A percentile compares a stretch with the other conserved stretches of the same genome.
phyloP scores from a whole-genome alignment of 108 stramenopile genomes.

The Conticribra weissflogii region DNA sequence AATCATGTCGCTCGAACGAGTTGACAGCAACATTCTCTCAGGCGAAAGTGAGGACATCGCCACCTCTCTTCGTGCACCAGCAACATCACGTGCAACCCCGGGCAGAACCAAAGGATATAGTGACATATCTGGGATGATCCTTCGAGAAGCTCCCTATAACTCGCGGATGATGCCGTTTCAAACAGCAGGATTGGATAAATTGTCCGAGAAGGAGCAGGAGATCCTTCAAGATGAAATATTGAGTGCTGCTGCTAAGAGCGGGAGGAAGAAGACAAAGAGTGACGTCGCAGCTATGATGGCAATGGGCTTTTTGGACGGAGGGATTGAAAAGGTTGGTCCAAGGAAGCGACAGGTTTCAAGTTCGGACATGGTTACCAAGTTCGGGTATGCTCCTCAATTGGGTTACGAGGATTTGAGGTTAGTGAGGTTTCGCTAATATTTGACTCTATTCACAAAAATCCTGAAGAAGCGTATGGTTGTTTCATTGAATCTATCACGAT shows the following conservation, averaged over 20 bases:
- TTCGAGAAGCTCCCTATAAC: constrained; percentile 15
- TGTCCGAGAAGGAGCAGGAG: constrained; percentile 4
- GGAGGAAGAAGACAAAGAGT: constrained; percentile 34
- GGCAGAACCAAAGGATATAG: constrained; percentile 6
- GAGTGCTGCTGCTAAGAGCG: constrained; percentile 5
- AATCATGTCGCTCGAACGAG: neutral
- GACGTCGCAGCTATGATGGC: constrained; percentile 36
- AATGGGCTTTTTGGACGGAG: constrained; percentile 4
- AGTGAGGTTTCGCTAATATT: neutral
- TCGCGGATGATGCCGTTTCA: constrained; percentile 16
- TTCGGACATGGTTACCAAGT: constrained; percentile 26
- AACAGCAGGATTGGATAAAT: constrained; percentile 4
- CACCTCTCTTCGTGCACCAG: neutral
- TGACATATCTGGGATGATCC: constrained; percentile 13
- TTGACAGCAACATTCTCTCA: neutral
- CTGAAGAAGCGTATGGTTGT: no score
- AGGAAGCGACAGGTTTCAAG: constrained; percentile 17
- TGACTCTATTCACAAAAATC: neutral
- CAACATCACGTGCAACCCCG: neutral
- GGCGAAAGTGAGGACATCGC: neutral
- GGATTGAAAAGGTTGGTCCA: neutral
- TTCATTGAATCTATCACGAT: no score
- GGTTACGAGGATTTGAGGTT: constrained; percentile 29
- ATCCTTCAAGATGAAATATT: constrained; percentile 12
- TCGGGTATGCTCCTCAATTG: constrained; percentile 32